Evolutionary conservation across 2,329 filamentous ascomycete genomes (phyloP), one percentile per base, ranked within the genome.

Genomic region (Fusarium napiforme): DNA sequence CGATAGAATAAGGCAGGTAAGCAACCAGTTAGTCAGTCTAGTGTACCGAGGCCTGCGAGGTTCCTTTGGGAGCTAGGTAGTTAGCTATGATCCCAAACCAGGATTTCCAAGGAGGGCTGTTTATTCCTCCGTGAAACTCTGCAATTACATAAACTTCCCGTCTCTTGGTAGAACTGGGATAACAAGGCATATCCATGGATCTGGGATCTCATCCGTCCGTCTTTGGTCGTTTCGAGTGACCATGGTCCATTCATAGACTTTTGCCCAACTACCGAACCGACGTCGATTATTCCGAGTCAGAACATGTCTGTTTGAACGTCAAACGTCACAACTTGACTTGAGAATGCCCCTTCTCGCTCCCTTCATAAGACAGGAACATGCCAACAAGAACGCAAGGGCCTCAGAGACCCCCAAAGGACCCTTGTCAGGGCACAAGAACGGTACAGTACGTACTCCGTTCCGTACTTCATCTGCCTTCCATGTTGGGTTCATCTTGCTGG

Each of bases 141-240:
- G 10, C 39, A n/a, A 68, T 64, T 69, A 69, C 67, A 64, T 64
- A 69, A 69, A 58, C 42, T 60, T 68, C 49, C 65, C 65, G 65
- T 53, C 56, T 62, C 45, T 68, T 62, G 46, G 43, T 55, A 43
- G 28, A 50, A 49, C 40, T 23, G 21, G 34, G n/a, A 40, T 50
- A 34, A 18, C 34, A 36, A 32, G 21, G 47, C 28, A 34, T 50
- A 49, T 56, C 37, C 49, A 63, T 45, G 49, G 49, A 37, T 57
- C 40, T 58, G 55, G 40, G 65, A 34, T 45, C 19, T 19, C 32
- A 19, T 39, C 40, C 50, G 23, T 32, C 36, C 32, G 23, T 34
- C 50, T 9, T 42, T 53, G n/a, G 19, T 52, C 14, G 28, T 69
- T 64, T 58, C 39, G 46, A 58, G 57, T 28, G n/a, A 37, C 23